A percentile compares a stretch with the other conserved stretches of the same genome.
Evolutionary conservation across 352 stramenopile species (phyloP).

Genomic region (Salisapilia sapeloensis): DNA sequence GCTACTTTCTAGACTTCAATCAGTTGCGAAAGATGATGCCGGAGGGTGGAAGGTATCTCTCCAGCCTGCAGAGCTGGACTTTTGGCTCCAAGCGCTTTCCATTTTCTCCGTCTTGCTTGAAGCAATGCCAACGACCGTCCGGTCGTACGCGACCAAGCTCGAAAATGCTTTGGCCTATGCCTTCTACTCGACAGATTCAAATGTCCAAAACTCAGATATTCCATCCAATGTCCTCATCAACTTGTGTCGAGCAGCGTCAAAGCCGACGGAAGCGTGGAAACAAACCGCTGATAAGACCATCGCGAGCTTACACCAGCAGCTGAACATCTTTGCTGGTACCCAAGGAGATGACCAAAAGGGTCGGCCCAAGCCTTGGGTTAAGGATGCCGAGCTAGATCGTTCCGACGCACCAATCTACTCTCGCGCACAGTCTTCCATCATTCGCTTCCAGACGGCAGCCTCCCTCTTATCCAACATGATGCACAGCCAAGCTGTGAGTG

Average conservation of each 20-base stretch:
- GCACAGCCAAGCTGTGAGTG: constrained; percentile 31
- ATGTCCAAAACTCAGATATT: too few species aligned
- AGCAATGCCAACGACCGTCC: constrained; percentile 29
- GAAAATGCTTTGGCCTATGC: constrained; percentile 35
- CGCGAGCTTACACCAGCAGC: constrained; percentile 39
- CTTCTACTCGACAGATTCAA: too few species aligned
- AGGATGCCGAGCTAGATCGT: constrained; percentile 15
- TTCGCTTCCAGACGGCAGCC: constrained; percentile 18
- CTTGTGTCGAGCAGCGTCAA: constrained; percentile 11
- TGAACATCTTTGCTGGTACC: constrained; percentile 44
- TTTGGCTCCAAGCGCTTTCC: constrained; percentile 15
- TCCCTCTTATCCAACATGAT: constrained; percentile 22
- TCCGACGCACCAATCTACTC: constrained; percentile 33
- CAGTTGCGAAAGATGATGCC: constrained; percentile 2
- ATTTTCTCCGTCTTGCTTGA: constrained; percentile 30
- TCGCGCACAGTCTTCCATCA: constrained; percentile 20
- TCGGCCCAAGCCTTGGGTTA: constrained; percentile 46
- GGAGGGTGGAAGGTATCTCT: constrained; percentile 7
- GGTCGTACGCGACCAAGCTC: constrained; percentile 41
- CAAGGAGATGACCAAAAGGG: constrained; percentile 15
- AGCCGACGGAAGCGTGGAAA: constrained; percentile 39
- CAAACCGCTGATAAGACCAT: constrained; percentile 40
- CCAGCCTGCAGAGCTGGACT: constrained; percentile 4
- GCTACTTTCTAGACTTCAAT: constrained; percentile 17
- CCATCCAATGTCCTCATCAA: too few species aligned